Evolutionary conservation across 2,329 filamentous ascomycete species (phyloP).

Genomic region (Trichophyton benhamiae): DNA sequence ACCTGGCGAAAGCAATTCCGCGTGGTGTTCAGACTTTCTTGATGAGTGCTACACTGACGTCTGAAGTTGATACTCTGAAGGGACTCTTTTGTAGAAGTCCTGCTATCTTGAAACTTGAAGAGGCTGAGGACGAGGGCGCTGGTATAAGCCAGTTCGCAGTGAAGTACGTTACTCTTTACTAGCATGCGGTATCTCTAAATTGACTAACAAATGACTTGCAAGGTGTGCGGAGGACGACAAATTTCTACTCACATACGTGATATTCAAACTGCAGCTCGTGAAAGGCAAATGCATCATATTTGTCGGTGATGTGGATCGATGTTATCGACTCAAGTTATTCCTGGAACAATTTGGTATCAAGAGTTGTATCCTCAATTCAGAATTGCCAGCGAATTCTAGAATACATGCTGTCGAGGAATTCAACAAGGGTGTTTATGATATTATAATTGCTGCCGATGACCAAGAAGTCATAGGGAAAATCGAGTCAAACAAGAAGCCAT

Average conservation of each 20-base stretch:
- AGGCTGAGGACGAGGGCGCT: constrained; percentile 63
- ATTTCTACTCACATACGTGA: constrained; percentile 81
- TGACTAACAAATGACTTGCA: constrained; percentile 8
- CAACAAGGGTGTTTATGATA: constrained; percentile 93
- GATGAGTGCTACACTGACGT: constrained; percentile 84
- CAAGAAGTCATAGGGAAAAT: constrained; percentile 60
- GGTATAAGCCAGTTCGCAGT: constrained; percentile 79
- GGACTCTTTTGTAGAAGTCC: constrained; percentile 74
- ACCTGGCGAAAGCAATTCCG: constrained; percentile 63
- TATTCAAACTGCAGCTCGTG: constrained; percentile 87
- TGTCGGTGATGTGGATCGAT: constrained; percentile 75
- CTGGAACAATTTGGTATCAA: constrained; percentile 94
- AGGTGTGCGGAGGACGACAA: constrained; percentile 94
- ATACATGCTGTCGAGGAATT: constrained; percentile 96
- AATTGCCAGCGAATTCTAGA: constrained; percentile 82
- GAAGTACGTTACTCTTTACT: constrained; percentile 40
- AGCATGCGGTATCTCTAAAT: constrained; percentile 11
- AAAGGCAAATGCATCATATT: constrained; percentile 84
- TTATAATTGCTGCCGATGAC: constrained; percentile 92
- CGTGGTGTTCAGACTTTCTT: constrained; percentile 80
- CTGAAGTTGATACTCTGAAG: constrained; percentile 76
- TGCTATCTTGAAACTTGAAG: constrained; percentile 66
- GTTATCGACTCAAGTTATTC: constrained; percentile 86
- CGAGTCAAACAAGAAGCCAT: constrained; percentile 19
- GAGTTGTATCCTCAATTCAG: constrained; percentile 85